Evolutionary conservation across 1,139 yeast species (phyloP).

Genomic region (Candida tropicalis): DNA sequence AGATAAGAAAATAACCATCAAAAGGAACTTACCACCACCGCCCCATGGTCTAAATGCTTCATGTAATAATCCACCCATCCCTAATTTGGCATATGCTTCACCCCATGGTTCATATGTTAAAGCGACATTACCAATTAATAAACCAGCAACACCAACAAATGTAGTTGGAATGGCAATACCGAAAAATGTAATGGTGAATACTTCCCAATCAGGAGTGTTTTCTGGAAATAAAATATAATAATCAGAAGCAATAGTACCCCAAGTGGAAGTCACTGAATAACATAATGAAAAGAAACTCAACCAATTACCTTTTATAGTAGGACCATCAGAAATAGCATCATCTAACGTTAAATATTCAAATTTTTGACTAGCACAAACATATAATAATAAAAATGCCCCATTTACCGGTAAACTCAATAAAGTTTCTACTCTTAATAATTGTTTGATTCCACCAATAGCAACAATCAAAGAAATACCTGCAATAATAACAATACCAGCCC

Average conservation of each 20-base stretch:
- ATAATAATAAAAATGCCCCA: slow-evolving; percentile 67
- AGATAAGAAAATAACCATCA: slow-evolving; percentile 69
- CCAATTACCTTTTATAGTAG: slow-evolving; percentile 61
- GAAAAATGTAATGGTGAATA: slow-evolving; percentile 64
- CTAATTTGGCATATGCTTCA: slow-evolving; percentile 56
- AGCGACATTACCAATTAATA: slow-evolving; percentile 73
- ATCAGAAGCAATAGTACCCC: slow-evolving; percentile 90
- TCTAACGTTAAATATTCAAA: slow-evolving; percentile 43
- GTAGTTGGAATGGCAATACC: slow-evolving; percentile 75
- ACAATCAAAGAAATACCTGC: slow-evolving; percentile 64
- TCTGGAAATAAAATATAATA: slow-evolving; percentile 86
- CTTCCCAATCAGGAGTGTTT: slow-evolving; percentile 56
- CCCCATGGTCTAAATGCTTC: slow-evolving; percentile 76
- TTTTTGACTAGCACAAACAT: slow-evolving; percentile 64
- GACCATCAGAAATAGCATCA: slow-evolving; percentile 42
- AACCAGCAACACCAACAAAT: slow-evolving; percentile 75
- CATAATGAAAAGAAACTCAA: slow-evolving; percentile 72
- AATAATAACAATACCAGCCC: slow-evolving; percentile 74
- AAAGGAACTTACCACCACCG: slow-evolving; percentile 76
- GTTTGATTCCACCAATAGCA: slow-evolving; percentile 76
- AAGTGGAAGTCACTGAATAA: slow-evolving; percentile 82
- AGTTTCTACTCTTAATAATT: slow-evolving; percentile 68
- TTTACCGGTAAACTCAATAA: slow-evolving; percentile 70
- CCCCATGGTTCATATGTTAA: slow-evolving; percentile 61
- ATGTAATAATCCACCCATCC: slow-evolving; percentile 78